These are phyloP conservation scores for Fraxinus angustifolia DNA, from an alignment of 305 asterid genomes.

Conservation along the genomic window DNA sequence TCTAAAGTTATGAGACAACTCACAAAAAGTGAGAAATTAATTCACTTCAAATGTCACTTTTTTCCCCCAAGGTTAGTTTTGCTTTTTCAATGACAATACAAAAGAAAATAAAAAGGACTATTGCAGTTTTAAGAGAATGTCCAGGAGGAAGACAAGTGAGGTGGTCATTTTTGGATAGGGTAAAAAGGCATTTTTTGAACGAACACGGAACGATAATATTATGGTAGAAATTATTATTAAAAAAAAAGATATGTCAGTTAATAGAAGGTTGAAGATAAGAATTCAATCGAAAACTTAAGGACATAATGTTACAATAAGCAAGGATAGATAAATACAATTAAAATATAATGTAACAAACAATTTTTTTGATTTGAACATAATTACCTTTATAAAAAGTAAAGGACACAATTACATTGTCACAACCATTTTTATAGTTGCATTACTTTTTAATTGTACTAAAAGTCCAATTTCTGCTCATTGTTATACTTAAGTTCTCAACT, in stretches of 20 bases:
- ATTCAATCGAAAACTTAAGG: not conserved
- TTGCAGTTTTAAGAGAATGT: not conserved
- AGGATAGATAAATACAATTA: too few species aligned
- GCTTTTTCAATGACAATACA: not conserved
- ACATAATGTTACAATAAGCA: not conserved
- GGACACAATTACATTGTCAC: too few species aligned
- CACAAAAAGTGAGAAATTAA: not conserved
- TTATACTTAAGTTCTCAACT: too few species aligned
- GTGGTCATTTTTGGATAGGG: not conserved
- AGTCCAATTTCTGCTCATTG: too few species aligned
- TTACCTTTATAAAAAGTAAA: too few species aligned
- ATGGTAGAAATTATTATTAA: not conserved
- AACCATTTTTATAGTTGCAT: too few species aligned
- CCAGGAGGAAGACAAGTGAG: not conserved
- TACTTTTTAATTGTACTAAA: too few species aligned
- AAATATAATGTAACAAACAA: too few species aligned
- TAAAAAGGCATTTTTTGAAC: not conserved
- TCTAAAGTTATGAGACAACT: not conserved
- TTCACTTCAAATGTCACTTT: not conserved
- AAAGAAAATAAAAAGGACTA: not conserved
- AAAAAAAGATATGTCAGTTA: too few species aligned
- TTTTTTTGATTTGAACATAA: too few species aligned
- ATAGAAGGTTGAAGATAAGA: not conserved
- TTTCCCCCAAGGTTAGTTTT: not conserved
- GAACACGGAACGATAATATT: not conserved